phyloP scores from a whole-genome alignment of 805 yeast genomes.

The Kodamaea sagamina region DNA sequence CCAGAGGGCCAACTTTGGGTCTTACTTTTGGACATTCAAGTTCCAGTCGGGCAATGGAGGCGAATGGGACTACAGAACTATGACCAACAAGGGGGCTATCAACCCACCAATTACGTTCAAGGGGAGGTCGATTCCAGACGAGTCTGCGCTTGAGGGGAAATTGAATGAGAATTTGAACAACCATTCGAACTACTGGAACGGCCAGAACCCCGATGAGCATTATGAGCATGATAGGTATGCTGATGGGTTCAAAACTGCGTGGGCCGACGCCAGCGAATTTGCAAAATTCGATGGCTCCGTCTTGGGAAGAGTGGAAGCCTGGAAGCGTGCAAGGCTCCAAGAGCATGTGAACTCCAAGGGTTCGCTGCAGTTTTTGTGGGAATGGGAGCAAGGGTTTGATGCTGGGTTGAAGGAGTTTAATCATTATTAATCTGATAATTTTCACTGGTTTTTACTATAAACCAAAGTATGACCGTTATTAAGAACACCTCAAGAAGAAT shows the following conservation, averaged over 20 bases:
- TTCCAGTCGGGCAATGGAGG: conserved; percentile 91
- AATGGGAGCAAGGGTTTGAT: conserved; percentile 84
- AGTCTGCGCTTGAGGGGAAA: conserved; percentile 42
- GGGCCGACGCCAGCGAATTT: conserved; percentile 73
- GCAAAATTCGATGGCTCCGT: conserved; percentile 66
- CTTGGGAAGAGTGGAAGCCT: conserved; percentile 72
- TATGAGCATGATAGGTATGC: conserved; percentile 81
- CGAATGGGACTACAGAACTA: conserved; percentile 90
- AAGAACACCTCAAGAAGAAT: too few species aligned
- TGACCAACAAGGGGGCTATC: conserved; percentile 62
- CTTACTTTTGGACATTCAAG: conserved; percentile 88
- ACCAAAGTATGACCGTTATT: too few species aligned
- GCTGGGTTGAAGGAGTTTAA: conserved; percentile 54
- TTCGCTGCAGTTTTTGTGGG: conserved; percentile 66
- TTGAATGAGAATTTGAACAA: conserved; percentile 37
- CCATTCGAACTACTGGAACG: conserved; percentile 72
- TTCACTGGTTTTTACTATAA: neutral
- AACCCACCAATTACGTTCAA: conserved; percentile 23
- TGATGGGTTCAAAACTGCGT: conserved; percentile 76
- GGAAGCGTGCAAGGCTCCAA: conserved; percentile 60
- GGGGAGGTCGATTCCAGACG: conserved; percentile 38
- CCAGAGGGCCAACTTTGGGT: conserved; percentile 64
- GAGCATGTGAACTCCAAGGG: conserved; percentile 66
- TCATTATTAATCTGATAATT: neutral
- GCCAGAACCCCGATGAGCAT: conserved; percentile 53